Evolutionary conservation across 345 rosid species (phyloP).

Genomic region (Lepidium africanum): DNA sequence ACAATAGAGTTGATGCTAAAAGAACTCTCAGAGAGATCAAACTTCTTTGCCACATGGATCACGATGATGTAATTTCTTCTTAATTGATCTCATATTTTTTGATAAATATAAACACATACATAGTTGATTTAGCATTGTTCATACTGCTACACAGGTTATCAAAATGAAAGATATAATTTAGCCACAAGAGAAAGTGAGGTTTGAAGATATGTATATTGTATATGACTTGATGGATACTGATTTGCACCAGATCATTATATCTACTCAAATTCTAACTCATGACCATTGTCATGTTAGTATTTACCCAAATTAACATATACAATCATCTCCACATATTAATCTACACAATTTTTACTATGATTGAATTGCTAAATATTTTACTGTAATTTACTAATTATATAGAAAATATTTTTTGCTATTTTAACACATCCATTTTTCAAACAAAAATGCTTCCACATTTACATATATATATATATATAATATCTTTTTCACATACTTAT

Average conservation of each 20-base stretch:
- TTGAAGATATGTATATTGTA: conserved; percentile 85
- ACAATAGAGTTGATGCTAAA: conserved; percentile 85
- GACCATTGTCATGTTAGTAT: conserved; percentile 79
- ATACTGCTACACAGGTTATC: conserved; percentile 42
- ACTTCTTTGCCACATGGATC: conserved; percentile 87
- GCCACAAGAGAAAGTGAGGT: conserved; percentile 60
- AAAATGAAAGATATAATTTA: conserved; percentile 78
- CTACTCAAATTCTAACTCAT: conserved; percentile 68
- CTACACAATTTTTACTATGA: no score
- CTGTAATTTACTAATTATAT: no score
- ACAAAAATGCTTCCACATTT: no score
- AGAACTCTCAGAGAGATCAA: conserved; percentile 90
- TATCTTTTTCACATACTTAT: no score
- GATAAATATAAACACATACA: not conserved
- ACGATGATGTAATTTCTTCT: conserved; percentile 54
- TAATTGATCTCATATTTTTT: not conserved
- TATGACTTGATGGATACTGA: conserved; percentile 92
- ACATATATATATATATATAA: no score
- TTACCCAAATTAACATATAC: not conserved
- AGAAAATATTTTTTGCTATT: no score
- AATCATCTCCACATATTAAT: no score
- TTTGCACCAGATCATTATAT: conserved; percentile 77
- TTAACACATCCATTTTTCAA: no score
- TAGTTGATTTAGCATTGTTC: not conserved
- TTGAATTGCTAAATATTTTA: no score